Conservation (phyloP, 1,284 basidiomycete species). For the Kwoniella shivajii region DNA sequence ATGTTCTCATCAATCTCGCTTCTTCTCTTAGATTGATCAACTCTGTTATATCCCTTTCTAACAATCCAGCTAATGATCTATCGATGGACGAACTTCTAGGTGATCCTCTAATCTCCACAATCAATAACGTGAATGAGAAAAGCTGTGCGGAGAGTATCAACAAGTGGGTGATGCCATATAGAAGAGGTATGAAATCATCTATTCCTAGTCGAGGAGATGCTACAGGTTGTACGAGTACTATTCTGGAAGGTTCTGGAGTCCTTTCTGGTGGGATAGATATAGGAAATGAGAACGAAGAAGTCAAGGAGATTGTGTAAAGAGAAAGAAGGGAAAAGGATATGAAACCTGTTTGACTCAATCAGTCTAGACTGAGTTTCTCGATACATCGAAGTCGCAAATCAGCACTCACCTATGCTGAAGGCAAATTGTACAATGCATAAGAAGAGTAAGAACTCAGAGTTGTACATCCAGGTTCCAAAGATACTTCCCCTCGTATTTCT, state of each 20-base stretch:
- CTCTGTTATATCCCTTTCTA: slow-evolving; percentile 8
- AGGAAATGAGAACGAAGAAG: not conserved
- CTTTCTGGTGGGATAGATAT: not conserved
- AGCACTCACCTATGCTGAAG: not conserved
- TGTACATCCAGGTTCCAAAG: not conserved
- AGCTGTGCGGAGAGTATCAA: not conserved
- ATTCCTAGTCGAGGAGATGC: not conserved
- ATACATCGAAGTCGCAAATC: no score
- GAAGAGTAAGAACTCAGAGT: not conserved
- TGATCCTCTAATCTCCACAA: slow-evolving; percentile 1
- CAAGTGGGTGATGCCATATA: not conserved
- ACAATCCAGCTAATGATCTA: slow-evolving; percentile 1
- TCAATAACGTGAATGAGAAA: not conserved
- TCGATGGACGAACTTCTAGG: not conserved
- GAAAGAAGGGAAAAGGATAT: not conserved
- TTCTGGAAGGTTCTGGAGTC: not conserved
- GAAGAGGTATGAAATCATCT: not conserved
- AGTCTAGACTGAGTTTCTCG: no score
- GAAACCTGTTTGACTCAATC: not conserved
- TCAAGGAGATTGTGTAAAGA: not conserved
- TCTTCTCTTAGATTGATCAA: slow-evolving; percentile 1
- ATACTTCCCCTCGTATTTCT: not conserved
- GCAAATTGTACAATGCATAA: not conserved
- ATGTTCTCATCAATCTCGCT: not conserved
- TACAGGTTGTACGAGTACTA: not conserved